A percentile compares a stretch with the other conserved stretches of the same genome.
These are phyloP conservation scores for Abrus precatorius DNA, from an alignment of 306 rosid genomes.

Conservation along the genomic window DNA sequence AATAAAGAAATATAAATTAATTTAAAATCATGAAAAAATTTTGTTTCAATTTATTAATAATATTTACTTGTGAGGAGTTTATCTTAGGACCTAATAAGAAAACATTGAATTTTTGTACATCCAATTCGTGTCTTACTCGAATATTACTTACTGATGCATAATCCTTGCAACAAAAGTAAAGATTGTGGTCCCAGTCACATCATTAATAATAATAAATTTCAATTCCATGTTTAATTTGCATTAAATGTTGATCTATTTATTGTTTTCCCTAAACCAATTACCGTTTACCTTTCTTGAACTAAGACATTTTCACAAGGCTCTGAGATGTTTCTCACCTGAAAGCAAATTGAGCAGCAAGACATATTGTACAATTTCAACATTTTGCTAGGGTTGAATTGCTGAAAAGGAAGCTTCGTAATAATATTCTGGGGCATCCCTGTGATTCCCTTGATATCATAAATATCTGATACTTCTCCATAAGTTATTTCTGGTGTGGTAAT, in stretches of 20 bases:
- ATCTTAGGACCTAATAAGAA: neutral
- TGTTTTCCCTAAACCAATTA: slow-evolving; percentile 18
- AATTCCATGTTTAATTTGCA: neutral
- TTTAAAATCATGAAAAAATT: no score
- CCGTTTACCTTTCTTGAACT: slow-evolving; percentile 5
- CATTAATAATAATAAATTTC: neutral
- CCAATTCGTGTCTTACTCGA: neutral
- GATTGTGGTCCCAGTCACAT: neutral
- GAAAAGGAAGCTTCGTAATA: slow-evolving; percentile 47
- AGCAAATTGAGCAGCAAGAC: slow-evolving; percentile 59
- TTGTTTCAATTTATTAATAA: no score
- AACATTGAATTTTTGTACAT: neutral
- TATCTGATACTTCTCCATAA: slow-evolving; percentile 48
- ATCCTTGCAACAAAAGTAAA: neutral
- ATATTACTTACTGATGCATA: neutral
- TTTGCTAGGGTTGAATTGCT: slow-evolving; percentile 42
- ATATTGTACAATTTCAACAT: slow-evolving; percentile 31
- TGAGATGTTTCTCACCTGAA: slow-evolving; percentile 50
- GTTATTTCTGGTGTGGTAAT: slow-evolving; percentile 44
- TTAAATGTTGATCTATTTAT: neutral
- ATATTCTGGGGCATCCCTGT: slow-evolving; percentile 44
- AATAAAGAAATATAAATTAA: no score
- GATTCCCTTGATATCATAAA: slow-evolving; percentile 39
- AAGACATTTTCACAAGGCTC: neutral
- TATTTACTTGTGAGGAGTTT: no score